Evolutionary conservation across 2,329 filamentous ascomycete genomes (phyloP).

Genomic region (Calonectria hawksworthii): DNA sequence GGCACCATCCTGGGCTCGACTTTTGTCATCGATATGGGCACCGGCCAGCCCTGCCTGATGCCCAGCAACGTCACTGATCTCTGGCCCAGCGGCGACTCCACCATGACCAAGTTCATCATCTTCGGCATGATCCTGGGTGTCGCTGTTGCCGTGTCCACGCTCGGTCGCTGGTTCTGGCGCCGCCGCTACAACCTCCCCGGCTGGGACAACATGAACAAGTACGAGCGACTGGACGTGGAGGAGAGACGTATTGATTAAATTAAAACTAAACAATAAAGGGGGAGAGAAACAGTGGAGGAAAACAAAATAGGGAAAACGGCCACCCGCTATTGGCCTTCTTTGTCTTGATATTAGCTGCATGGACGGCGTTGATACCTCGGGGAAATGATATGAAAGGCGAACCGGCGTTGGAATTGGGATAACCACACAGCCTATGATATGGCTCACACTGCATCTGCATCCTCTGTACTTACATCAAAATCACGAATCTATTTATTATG

Average conservation of each 20-base stretch:
- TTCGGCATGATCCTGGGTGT: conserved; percentile 17
- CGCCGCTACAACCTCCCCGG: conserved; percentile 16
- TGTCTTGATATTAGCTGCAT: conserved; percentile 9
- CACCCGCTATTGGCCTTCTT: not conserved
- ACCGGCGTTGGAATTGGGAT: conserved; percentile 12
- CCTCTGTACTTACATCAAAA: conserved; percentile 8
- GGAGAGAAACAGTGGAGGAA: not conserved
- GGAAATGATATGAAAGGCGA: conserved; percentile 8
- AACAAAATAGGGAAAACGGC: not conserved
- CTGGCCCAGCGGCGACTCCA: conserved; percentile 21
- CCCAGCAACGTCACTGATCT: conserved; percentile 38
- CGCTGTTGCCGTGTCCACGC: not conserved
- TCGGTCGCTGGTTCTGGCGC: conserved; percentile 29
- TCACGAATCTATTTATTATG: conserved; percentile 4
- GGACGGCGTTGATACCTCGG: conserved; percentile 10
- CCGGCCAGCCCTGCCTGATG: conserved; percentile 42
- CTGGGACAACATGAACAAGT: conserved; percentile 28
- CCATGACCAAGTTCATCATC: conserved; percentile 19
- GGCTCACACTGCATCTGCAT: conserved; percentile 6
- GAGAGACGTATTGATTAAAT: conserved; percentile 36
- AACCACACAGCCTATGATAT: not conserved
- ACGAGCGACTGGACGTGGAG: conserved; percentile 29
- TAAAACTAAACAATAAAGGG: not conserved
- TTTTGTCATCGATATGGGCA: conserved; percentile 44
- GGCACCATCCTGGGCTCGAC: conserved; percentile 46